Conservation (phyloP, 352 stramenopile species). For the Phytophthora tubulina region DNA sequence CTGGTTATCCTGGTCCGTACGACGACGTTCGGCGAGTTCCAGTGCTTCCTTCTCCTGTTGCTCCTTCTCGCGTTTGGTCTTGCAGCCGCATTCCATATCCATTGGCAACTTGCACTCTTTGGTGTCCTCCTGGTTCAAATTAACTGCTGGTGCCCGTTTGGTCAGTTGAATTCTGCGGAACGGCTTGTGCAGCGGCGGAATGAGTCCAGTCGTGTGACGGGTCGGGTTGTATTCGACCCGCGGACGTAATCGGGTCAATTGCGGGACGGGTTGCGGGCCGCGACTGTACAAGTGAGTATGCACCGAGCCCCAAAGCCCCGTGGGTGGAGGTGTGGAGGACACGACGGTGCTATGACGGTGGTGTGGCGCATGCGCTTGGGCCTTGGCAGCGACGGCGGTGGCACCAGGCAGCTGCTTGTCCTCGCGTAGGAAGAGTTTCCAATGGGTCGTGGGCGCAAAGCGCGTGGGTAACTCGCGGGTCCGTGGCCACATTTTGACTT, state of each 20-base stretch:
- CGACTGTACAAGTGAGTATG: constrained; percentile 31
- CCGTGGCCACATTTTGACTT: constrained; percentile 38
- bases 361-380: constrained; percentile 27
- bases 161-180: constrained; percentile 37
- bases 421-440: constrained; percentile 41
- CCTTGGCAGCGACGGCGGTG: constrained; percentile 15
- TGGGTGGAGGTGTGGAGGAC: constrained; percentile 11
- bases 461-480: constrained; percentile 45
- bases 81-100: constrained; percentile 64
- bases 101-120: constrained; percentile 55
- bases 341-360: constrained; percentile 44
- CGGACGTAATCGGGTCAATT: constrained; percentile 18
- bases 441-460: constrained; percentile 39
- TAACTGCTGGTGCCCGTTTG: constrained; percentile 6
- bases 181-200: constrained; percentile 32
- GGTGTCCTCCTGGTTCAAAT: constrained; percentile 3
- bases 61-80: constrained; percentile 53
- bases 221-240: constrained; percentile 32
- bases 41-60: constrained; percentile 47
- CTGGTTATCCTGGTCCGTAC: constrained; percentile 18
- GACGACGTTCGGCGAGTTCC: constrained; percentile 22
- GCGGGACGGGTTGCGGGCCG: constrained; percentile 9
- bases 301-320: constrained; percentile 24
- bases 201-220: constrained; percentile 9
- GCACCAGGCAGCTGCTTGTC: constrained; percentile 31